These are phyloP conservation scores for Pythium guiyangense DNA, from an alignment of 352 stramenopile genomes.

Conservation along the genomic window DNA sequence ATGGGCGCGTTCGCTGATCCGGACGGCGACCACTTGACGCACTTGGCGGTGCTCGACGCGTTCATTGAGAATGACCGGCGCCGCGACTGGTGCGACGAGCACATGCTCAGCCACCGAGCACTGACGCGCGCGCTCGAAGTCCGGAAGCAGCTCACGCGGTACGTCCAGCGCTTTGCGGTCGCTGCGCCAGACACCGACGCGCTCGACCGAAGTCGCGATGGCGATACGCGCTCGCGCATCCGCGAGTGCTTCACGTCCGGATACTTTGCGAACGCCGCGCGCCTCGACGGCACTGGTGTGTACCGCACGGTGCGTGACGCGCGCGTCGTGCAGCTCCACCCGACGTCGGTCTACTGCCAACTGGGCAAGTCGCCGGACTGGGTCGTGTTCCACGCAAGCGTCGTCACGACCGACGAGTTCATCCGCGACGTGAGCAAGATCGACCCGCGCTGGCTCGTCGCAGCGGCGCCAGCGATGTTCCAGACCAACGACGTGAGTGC, in stretches of 20 bases:
- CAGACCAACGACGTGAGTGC: constrained; percentile 62
- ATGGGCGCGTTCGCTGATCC: constrained; percentile 66
- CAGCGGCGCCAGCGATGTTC: constrained; percentile 69
- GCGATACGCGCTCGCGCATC: constrained; percentile 24
- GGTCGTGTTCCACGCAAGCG: constrained; percentile 98
- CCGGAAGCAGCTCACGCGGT: constrained; percentile 60
- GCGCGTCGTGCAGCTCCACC: constrained; percentile 69
- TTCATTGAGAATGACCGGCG: constrained; percentile 64
- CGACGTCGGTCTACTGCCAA: constrained; percentile 71
- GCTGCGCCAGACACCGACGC: constrained; percentile 14
- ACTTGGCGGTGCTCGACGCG: constrained; percentile 63
- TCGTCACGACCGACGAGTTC: constrained; percentile 97
- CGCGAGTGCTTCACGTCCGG: constrained; percentile 67
- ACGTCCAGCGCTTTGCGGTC: constrained; percentile 62
- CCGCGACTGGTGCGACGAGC: constrained; percentile 72
- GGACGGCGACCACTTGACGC: constrained; percentile 69
- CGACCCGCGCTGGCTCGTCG: constrained; percentile 70
- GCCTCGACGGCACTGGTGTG: constrained; percentile 88
- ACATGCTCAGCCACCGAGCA: constrained; percentile 54
- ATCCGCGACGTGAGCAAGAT: constrained; percentile 70
- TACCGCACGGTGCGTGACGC: constrained; percentile 68
- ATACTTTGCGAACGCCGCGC: constrained; percentile 95
- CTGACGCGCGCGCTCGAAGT: constrained; percentile 63
- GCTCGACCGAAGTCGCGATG: constrained; percentile 11
- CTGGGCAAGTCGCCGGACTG: constrained; percentile 92